phyloP scores from a whole-genome alignment of 768 basidiomycete genomes.

The Termitomyces sp. region DNA sequence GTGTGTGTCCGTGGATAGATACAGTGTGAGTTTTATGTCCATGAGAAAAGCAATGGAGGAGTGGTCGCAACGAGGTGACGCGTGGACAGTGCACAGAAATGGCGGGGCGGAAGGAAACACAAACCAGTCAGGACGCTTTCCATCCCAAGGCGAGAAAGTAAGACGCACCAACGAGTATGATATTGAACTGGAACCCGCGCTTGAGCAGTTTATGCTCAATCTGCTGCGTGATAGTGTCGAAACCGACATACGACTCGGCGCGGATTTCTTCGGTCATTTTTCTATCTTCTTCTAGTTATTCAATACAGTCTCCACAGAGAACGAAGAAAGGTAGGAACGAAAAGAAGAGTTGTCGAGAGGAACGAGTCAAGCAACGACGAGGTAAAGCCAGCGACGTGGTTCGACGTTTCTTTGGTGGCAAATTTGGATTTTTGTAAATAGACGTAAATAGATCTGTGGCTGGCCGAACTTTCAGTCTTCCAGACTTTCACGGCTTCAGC shows the following conservation, averaged over 20 bases:
- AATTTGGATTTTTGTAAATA: slow-evolving; percentile 17
- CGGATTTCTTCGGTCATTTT: slow-evolving; percentile 67
- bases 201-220: slow-evolving; percentile 99
- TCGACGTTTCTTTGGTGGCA: slow-evolving; percentile 10
- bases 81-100: background rate
- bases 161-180: slow-evolving; percentile 88
- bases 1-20: background rate
- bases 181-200: slow-evolving; percentile 99
- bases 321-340: background rate
- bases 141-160: background rate
- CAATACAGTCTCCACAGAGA: background rate
- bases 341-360: background rate
- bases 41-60: background rate
- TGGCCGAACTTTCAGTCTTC: background rate
- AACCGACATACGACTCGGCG: slow-evolving; percentile 92
- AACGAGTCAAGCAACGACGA: background rate
- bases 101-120: background rate
- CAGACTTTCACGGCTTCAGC: background rate
- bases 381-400: slow-evolving; percentile 14
- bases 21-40: background rate
- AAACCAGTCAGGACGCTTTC: slow-evolving; percentile 1
- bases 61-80: background rate
- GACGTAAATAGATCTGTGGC: slow-evolving; percentile 14
- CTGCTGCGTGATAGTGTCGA: slow-evolving; percentile 95
- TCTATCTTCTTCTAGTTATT: background rate